phyloP scores from a whole-genome alignment of 2,329 filamentous ascomycete genomes.

The Pochonia chlamydosporia region DNA sequence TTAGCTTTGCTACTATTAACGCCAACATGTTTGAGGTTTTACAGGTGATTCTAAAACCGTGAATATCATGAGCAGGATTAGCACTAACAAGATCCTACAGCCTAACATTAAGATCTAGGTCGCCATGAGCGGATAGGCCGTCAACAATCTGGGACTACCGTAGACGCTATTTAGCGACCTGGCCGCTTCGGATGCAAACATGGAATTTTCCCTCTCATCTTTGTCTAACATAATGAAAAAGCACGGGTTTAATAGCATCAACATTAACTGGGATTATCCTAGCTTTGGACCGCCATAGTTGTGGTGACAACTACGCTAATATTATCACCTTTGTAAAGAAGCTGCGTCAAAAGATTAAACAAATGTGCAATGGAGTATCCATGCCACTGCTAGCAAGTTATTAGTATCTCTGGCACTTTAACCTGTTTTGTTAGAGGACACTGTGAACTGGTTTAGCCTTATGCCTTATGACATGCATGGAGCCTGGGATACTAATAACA shows the following conservation, averaged over 20 bases:
- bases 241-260: slow-evolving; percentile 8
- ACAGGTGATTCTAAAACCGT: too few relatives aligned
- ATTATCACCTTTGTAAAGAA: slow-evolving; percentile 15
- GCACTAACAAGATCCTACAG: slow-evolving; percentile 6
- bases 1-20: slow-evolving; percentile 27
- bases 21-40: slow-evolving; percentile 15
- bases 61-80: too few relatives aligned
- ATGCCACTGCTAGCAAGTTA: slow-evolving; percentile 20
- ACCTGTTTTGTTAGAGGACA: slow-evolving; percentile 15
- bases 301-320: slow-evolving; percentile 15
- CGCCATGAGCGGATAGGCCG: slow-evolving; percentile 35
- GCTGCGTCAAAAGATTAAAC: slow-evolving; percentile 11
- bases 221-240: slow-evolving; percentile 18
- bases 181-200: slow-evolving; percentile 14
- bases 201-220: slow-evolving; percentile 29
- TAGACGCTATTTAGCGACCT: slow-evolving; percentile 21
- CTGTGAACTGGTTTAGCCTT: slow-evolving; percentile 34
- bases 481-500: slow-evolving; percentile 24
- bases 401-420: slow-evolving; percentile 23
- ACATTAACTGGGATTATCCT: slow-evolving; percentile 12
- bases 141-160: slow-evolving; percentile 26
- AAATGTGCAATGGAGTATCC: slow-evolving; percentile 9
- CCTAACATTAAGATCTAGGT: slow-evolving; percentile 29
- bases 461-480: slow-evolving; percentile 40
- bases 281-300: slow-evolving; percentile 18